These are phyloP conservation scores for Hyaloscypha variabilis DNA, from an alignment of 495 filamentous ascomycete species.

Conservation along the genomic window DNA sequence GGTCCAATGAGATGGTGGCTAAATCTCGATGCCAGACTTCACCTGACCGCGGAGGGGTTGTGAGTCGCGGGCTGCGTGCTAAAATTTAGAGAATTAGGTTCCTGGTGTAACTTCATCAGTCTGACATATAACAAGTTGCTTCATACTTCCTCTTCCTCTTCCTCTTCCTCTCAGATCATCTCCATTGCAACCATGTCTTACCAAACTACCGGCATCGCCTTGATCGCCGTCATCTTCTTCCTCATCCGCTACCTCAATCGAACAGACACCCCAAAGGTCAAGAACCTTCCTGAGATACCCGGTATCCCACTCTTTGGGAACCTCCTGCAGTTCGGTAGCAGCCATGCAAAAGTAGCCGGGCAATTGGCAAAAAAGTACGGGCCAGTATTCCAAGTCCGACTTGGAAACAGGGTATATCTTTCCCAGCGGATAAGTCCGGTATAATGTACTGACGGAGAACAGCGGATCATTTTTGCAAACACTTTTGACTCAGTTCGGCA, in stretches of 20 bases:
- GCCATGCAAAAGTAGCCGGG: slow-evolving; percentile 55
- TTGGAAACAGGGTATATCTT: slow-evolving; percentile 59
- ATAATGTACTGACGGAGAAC: slow-evolving; percentile 10
- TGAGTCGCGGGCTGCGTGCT: not conserved
- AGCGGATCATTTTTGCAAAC: slow-evolving; percentile 72
- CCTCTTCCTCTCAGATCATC: not conserved
- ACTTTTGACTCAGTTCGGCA: slow-evolving; percentile 67
- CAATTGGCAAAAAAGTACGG: slow-evolving; percentile 64
- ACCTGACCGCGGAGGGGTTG: not conserved
- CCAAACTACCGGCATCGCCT: slow-evolving; percentile 46
- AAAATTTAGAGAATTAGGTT: not conserved
- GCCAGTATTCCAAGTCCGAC: slow-evolving; percentile 67
- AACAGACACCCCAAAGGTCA: slow-evolving; percentile 65
- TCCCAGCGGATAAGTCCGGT: not conserved
- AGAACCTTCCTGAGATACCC: slow-evolving; percentile 63
- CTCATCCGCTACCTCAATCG: slow-evolving; percentile 55
- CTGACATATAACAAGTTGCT: not conserved
- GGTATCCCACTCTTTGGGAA: slow-evolving; percentile 68
- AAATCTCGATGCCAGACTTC: not conserved
- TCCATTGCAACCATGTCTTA: slow-evolving; percentile 38
- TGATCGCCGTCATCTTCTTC: slow-evolving; percentile 50
- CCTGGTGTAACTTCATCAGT: slow-evolving; percentile 1
- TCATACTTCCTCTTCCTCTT: not conserved
- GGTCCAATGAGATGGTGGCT: not conserved
- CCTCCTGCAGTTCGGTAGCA: slow-evolving; percentile 58